Conservation (phyloP, 768 basidiomycete genomes). For the Trametes cubensis region DNA sequence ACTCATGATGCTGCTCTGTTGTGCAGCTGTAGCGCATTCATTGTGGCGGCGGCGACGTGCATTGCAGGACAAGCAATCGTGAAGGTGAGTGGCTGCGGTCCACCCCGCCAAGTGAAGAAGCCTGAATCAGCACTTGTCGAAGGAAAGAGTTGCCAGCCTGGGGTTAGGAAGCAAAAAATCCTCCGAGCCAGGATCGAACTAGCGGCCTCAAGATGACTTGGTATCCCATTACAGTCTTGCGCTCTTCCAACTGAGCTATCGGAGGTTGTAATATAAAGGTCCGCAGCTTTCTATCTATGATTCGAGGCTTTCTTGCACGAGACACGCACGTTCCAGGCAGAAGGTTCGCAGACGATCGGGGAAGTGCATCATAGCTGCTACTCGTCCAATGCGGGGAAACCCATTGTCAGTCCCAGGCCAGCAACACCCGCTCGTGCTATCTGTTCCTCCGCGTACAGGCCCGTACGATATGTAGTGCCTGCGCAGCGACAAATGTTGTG, state of each 20-base stretch:
- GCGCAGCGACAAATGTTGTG: slow-evolving; percentile 4
- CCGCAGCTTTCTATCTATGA: no score
- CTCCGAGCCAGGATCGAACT: slow-evolving; percentile 29
- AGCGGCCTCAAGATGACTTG: slow-evolving; percentile 22
- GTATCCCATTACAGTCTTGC: slow-evolving; percentile 26
- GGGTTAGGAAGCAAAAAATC: slow-evolving; percentile 18
- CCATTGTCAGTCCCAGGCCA: background rate
- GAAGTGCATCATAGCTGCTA: background rate
- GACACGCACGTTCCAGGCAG: background rate
- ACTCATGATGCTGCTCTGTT: no score
- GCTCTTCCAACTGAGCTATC: slow-evolving; percentile 31
- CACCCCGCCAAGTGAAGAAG: no score
- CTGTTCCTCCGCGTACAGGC: no score
- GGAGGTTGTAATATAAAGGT: slow-evolving; percentile 4
- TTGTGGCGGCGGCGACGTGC: no score
- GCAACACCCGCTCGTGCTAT: background rate
- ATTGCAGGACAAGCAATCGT: no score
- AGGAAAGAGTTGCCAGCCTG: no score
- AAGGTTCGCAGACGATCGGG: slow-evolving; percentile 5
- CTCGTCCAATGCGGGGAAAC: slow-evolving; percentile 4
- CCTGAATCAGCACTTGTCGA: no score
- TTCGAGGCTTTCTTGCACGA: no score
- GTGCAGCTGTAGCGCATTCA: no score
- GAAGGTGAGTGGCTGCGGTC: no score
- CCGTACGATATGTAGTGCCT: no score